Conservation (phyloP, 2,329 filamentous ascomycete genomes). For the Myriosclerotinia scirpicola region DNA sequence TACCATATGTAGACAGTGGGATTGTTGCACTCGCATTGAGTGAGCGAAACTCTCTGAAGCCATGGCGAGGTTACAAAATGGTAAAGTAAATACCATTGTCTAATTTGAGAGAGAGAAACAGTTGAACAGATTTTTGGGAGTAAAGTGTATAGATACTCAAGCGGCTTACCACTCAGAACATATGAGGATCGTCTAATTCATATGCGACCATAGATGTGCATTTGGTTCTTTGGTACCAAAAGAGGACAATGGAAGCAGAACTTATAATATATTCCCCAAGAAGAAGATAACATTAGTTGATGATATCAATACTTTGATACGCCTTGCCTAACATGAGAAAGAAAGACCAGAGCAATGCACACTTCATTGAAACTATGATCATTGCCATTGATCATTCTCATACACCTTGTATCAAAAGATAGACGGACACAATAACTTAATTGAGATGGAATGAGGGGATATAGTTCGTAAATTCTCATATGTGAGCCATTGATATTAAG, state of each 20-base stretch:
- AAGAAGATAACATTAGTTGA: neutral
- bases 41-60: too few relatives aligned
- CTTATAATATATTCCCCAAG: neutral
- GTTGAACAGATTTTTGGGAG: too few relatives aligned
- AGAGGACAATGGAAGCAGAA: neutral
- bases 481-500: neutral
- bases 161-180: too few relatives aligned
- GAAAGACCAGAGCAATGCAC: neutral
- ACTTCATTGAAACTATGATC: too few relatives aligned
- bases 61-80: too few relatives aligned
- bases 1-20: neutral
- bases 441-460: too few relatives aligned
- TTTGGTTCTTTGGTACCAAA: neutral
- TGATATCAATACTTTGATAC: neutral
- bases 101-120: too few relatives aligned
- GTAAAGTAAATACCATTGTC: too few relatives aligned
- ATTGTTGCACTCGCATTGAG: neutral
- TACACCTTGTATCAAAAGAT: neutral
- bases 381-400: neutral
- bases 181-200: too few relatives aligned
- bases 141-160: too few relatives aligned
- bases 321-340: neutral
- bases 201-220: too few relatives aligned
- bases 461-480: neutral
- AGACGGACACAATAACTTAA: neutral